Evolutionary conservation across 2,329 filamentous ascomycete species (phyloP), one percentile per base, ranked within the genome.

Genomic region (Metarhizium anisopliae): DNA sequence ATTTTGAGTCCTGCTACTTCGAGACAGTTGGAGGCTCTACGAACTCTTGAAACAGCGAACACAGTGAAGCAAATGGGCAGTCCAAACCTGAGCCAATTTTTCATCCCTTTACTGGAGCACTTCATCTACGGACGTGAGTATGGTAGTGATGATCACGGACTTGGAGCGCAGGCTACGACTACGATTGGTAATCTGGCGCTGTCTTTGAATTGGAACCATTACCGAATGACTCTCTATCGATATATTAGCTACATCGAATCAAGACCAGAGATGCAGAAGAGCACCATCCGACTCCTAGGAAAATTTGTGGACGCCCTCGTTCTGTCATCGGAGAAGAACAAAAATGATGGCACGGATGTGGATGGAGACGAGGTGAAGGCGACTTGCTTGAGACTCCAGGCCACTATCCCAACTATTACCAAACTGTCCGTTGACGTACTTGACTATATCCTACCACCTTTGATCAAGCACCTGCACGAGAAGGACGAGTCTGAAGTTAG

Each of bases 401-500:
- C 71, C 45, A 89, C 86, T 0, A 75, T 91, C 54, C 90, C 90
- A 0, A 77, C 79, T 38, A 71, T 80, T 58, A 74, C 83, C 10
- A 90, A 90, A 67, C 76, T 95, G 38, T 76, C 81, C 16, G 78
- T 81, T 1, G 90, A 96, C 62, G 76, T 97, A 53, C 80, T 82
- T 45, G 81, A 83, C 20, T 85, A 85, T 59, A 88, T 96, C 63
- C 74, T 96, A 42, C 90, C 93, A 0, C 82, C 88, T 18, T 74
- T 99, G 36, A 80, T 86, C n/a, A 82, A 84, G 50, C 94, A 96
- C 67, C 81, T 97, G 32, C 92, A 96, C 64, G 86, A 95, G 64
- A 97, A 96, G 70, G 90, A 97, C 60, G 94, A 99, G 68, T 86
- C 90, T 1, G 92, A 91, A 52, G 93, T 99, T 70, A 96, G 92